Base-by-base conservation (phyloP, 2,329 filamentous ascomycete genomes). In the Thelonectria olida region DNA sequence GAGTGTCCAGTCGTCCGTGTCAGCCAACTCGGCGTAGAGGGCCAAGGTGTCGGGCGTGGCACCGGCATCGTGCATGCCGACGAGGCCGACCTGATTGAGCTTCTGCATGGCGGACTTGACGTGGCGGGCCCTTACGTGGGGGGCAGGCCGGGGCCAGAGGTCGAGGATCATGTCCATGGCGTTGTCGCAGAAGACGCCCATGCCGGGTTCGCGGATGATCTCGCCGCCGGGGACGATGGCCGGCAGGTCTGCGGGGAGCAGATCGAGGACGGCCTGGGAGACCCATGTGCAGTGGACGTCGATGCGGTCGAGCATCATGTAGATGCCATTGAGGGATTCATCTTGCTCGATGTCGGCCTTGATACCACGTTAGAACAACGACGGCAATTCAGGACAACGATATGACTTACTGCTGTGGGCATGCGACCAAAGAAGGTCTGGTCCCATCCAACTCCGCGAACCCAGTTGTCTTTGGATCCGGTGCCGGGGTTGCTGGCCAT, bases 271-370 rank as follows among this genome's bases (percentile, higher is more conserved):
- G 17, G 88, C 81, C 23, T 85, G 79, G 0, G 89, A 91, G 3
- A 91, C 88, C 86, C 88, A 90, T 25, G 87, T 82, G 73, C 90
- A 92, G 72, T 92, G 90, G 4, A 88, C 86, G 67, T 92, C 90
- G 7, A 90, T 85, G 13, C 90, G 84, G 69, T 91, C 88, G 3
- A 92, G 81, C 87, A 91, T 90, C 60, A 91, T 84, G 72, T 87
- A 90, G 34, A 86, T 75, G 31, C 83, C 82, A 41, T 76, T 79
- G 42, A 92, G 81, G 1, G 74, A 68, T 22, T 81, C 74, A 44
- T 87, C 84, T 38, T 81, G 75, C 10, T 84, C 81, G 1, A 92
- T 78, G 60, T 90, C 85, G 52, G 78, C 79, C 84, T 85, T 22
- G 20, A 20, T 13, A 4, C 7, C 7, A 28, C 25, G 31, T 19